These are phyloP conservation scores for Aspergillus pseudoglaucus DNA, from an alignment of 2,329 filamentous ascomycete genomes.

Conservation along the genomic window DNA sequence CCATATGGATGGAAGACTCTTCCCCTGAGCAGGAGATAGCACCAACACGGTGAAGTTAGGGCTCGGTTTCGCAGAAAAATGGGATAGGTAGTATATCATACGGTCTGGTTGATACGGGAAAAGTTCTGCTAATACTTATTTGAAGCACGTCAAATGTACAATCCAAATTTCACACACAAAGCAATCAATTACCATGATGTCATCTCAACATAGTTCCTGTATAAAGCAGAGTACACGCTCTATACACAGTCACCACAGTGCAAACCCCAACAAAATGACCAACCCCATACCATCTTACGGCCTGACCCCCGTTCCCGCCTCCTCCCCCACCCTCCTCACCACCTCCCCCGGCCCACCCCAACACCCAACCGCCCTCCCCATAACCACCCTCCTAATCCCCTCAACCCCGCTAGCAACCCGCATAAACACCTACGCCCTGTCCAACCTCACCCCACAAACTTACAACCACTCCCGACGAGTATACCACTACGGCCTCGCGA, in stretches of 20 bases:
- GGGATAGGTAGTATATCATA: too few relatives aligned
- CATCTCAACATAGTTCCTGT: too few relatives aligned
- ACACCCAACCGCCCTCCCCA: conserved; percentile 6
- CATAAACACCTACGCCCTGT: conserved; percentile 12
- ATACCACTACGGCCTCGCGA: conserved; percentile 52
- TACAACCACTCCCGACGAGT: conserved; percentile 67
- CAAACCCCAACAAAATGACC: not conserved
- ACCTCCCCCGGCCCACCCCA: not conserved
- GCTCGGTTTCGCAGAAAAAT: too few relatives aligned
- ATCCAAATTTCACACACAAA: too few relatives aligned
- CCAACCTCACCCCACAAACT: conserved; percentile 30
- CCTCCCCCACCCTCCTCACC: not conserved
- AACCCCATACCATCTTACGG: not conserved
- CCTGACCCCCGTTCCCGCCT: not conserved
- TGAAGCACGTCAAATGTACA: too few relatives aligned
- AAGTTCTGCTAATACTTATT: too few relatives aligned
- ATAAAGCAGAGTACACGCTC: not conserved
- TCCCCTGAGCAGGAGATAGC: too few relatives aligned
- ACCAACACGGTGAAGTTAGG: too few relatives aligned
- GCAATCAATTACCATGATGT: too few relatives aligned
- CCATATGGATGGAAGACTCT: too few relatives aligned
- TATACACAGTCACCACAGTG: too few relatives aligned
- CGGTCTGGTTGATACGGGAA: too few relatives aligned
- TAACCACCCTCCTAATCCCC: conserved; percentile 9
- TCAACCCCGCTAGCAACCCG: conserved; percentile 5